Percentiles rank a stretch among this genome's conserved stretches.
These are phyloP conservation scores for Cryptococcus maquisensis DNA, from an alignment of 1,284 basidiomycete genomes.

Conservation along the genomic window DNA sequence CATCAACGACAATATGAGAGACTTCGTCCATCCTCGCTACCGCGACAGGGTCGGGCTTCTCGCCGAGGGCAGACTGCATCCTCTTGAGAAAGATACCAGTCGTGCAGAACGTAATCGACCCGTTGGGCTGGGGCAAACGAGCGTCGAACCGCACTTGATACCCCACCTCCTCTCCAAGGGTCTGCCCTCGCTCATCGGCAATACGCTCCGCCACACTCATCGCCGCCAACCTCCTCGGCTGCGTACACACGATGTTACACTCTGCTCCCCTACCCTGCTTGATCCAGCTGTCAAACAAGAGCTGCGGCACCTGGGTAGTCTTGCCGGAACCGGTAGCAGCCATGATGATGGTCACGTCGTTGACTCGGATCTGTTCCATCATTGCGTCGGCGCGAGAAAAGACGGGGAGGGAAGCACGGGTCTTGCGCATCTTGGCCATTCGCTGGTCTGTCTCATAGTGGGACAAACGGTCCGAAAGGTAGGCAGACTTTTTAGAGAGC, in stretches of 20 bases:
- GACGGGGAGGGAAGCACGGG: conserved; percentile 69
- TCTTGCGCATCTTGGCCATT: conserved; percentile 64
- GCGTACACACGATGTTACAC: conserved; percentile 92
- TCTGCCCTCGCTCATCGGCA: conserved; percentile 80
- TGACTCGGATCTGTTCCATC: conserved; percentile 64
- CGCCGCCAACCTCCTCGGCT: conserved; percentile 87
- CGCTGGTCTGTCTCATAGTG: conserved; percentile 63
- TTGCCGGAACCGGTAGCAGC: conserved; percentile 94
- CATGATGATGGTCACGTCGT: conserved; percentile 90
- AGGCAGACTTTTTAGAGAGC: conserved; percentile 58
- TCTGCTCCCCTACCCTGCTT: conserved; percentile 69
- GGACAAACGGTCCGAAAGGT: conserved; percentile 57
- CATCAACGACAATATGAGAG: conserved; percentile 90
- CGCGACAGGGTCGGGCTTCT: conserved; percentile 43
- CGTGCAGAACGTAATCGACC: conserved; percentile 86
- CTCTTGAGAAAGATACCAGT: conserved; percentile 86
- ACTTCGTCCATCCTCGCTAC: conserved; percentile 65
- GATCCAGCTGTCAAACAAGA: conserved; percentile 83
- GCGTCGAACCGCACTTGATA: conserved; percentile 92
- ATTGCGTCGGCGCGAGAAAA: conserved; percentile 63
- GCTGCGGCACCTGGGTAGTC: conserved; percentile 91
- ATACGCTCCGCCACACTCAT: conserved; percentile 91
- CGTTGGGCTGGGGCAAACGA: conserved; percentile 73
- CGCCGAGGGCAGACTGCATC: conserved; percentile 69
- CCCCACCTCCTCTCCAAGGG: conserved; percentile 68